A percentile compares a stretch with the other conserved stretches of the same genome.
phyloP scores from a whole-genome alignment of 805 yeast genomes.

The Teunomyces panamensis region DNA sequence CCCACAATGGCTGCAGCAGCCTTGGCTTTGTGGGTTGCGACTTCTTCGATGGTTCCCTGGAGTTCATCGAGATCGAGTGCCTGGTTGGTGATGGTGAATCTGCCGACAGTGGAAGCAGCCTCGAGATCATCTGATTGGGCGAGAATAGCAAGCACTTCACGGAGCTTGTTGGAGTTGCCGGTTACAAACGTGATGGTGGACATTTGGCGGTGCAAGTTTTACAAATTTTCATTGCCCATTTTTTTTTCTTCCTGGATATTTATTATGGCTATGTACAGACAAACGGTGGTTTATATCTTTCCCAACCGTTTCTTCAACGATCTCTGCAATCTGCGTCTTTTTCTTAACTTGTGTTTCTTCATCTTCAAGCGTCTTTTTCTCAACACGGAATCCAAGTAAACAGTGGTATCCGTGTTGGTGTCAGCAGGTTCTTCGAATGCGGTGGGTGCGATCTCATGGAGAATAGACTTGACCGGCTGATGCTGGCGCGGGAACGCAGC shows the following conservation, averaged over 20 bases:
- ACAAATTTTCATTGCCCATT: neutral
- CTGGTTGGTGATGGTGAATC: conserved; percentile 53
- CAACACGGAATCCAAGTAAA: conserved; percentile 64
- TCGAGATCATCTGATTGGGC: conserved; percentile 18
- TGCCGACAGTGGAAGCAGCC: conserved; percentile 27
- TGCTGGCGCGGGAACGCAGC: too few species aligned
- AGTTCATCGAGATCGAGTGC: conserved; percentile 83
- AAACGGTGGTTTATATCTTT: conserved; percentile 22
- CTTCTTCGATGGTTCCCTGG: conserved; percentile 83
- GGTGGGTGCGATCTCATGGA: conserved; percentile 1
- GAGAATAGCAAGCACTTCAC: conserved; percentile 78
- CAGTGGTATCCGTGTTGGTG: conserved; percentile 22
- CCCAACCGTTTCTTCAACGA: conserved; percentile 72
- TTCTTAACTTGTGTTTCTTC: conserved; percentile 96
- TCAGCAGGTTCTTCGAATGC: conserved; percentile 3
- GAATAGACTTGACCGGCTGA: neutral
- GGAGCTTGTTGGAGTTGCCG: conserved; percentile 85
- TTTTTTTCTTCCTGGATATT: neutral
- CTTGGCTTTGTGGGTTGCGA: conserved; percentile 75
- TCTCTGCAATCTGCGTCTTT: conserved; percentile 93
- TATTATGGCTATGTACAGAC: neutral
- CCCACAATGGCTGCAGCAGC: conserved; percentile 60
- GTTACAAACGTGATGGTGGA: conserved; percentile 65
- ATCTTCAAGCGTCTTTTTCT: conserved; percentile 89
- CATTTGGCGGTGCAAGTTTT: conserved; percentile 6